These are phyloP conservation scores for Trametopsis cervina DNA, from an alignment of 768 basidiomycete species.

Conservation along the genomic window DNA sequence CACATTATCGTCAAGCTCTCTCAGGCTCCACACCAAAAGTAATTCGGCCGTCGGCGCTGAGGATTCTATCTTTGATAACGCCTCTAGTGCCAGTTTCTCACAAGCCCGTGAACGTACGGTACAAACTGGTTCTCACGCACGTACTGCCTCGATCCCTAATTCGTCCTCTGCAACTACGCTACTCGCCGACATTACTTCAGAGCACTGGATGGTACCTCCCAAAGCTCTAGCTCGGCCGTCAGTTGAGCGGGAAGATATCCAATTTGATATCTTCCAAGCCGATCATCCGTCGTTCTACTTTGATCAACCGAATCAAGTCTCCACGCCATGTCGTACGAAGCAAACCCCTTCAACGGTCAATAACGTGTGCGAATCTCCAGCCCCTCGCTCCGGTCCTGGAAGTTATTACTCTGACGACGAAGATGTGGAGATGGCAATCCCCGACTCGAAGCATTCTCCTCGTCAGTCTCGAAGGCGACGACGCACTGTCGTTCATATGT, in stretches of 20 bases:
- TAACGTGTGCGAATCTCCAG: background rate
- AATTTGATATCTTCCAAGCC: conserved; percentile 7
- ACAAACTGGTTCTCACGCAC: conserved; percentile 12
- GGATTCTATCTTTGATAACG: conserved; percentile 4
- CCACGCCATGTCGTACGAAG: conserved; percentile 19
- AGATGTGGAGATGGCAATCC: background rate
- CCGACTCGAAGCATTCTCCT: background rate
- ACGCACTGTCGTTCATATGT: conserved; percentile 19
- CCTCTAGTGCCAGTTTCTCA: background rate
- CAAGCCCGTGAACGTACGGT: conserved; percentile 1
- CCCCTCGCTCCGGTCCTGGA: background rate
- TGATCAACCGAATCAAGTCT: conserved; percentile 16
- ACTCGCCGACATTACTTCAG: conserved; percentile 13
- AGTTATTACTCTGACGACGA: background rate
- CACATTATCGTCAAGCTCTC: conserved; percentile 28
- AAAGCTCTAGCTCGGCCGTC: conserved; percentile 20
- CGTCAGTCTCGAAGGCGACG: conserved; percentile 18
- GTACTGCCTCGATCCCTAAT: conserved; percentile 21
- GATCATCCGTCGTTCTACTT: conserved; percentile 17
- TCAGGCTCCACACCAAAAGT: background rate
- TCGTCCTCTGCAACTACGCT: conserved; percentile 8
- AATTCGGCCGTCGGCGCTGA: background rate
- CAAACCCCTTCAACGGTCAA: conserved; percentile 9
- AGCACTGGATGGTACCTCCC: conserved; percentile 25
- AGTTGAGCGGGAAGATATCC: conserved; percentile 7